A percentile compares a stretch with the other conserved stretches of the same genome.
Evolutionary conservation across 2,329 filamentous ascomycete species (phyloP).

Genomic region (Aureobasidium sp.): DNA sequence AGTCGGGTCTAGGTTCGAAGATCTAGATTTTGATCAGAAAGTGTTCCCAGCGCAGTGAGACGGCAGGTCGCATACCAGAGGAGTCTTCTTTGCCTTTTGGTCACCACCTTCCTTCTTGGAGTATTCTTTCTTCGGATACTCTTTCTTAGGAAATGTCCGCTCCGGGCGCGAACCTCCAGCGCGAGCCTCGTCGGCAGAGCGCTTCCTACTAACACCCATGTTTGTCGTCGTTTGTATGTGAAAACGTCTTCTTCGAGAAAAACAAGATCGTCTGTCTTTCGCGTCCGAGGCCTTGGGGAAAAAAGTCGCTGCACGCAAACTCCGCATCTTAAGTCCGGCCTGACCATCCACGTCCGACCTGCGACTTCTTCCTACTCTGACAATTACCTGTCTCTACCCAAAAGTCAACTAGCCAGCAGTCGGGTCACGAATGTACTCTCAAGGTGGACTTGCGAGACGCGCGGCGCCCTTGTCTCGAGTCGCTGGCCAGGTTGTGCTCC

Average conservation of each 20-base stretch:
- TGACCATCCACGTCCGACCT: neutral
- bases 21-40: constrained; percentile 36
- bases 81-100: constrained; percentile 22
- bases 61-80: constrained; percentile 12
- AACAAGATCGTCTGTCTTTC: neutral
- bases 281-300: neutral
- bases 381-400: neutral
- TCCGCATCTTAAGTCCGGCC: constrained; percentile 1
- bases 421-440: neutral
- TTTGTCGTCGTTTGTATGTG: neutral
- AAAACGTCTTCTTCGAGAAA: neutral
- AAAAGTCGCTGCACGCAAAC: neutral
- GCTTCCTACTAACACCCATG: constrained; percentile 30
- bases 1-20: constrained; percentile 58
- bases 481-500: too few relatives aligned
- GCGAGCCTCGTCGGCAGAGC: constrained; percentile 27
- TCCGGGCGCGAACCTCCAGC: constrained; percentile 20
- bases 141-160: constrained; percentile 24
- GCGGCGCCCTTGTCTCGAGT: neutral
- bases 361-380: neutral
- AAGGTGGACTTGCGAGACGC: neutral
- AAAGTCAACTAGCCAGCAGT: neutral
- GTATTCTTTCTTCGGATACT: constrained; percentile 22
- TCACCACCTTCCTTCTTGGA: constrained; percentile 23
- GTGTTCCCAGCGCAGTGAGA: neutral